Percentiles rank a stretch among this genome's conserved stretches.
These are phyloP conservation scores for Aureobasidium sp. DNA, from an alignment of 2,329 filamentous ascomycete species.

Conservation along the genomic window DNA sequence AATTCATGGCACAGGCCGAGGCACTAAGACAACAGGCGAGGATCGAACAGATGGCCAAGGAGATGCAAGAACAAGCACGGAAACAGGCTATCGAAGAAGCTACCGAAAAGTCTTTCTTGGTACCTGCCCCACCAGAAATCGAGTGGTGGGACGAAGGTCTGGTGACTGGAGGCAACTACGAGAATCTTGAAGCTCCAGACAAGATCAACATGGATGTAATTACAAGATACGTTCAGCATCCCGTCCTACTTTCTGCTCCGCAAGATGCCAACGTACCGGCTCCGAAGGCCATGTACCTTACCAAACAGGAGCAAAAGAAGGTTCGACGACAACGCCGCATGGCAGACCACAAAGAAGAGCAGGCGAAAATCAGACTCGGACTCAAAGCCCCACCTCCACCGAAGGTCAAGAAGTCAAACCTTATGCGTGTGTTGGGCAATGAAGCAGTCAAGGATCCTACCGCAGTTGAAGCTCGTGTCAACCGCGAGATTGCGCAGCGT, in stretches of 20 bases:
- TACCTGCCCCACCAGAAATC: slow-evolving; percentile 74
- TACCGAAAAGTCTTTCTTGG: slow-evolving; percentile 79
- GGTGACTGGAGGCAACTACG: slow-evolving; percentile 62
- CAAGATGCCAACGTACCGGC: slow-evolving; percentile 75
- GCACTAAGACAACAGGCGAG: slow-evolving; percentile 79
- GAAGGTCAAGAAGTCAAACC: slow-evolving; percentile 93
- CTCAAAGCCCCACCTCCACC: slow-evolving; percentile 83
- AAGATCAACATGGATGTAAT: slow-evolving; percentile 48
- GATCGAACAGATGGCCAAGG: slow-evolving; percentile 88
- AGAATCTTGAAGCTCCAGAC: slow-evolving; percentile 55
- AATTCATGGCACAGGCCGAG: slow-evolving; percentile 92
- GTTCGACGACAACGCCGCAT: slow-evolving; percentile 81
- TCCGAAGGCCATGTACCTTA: slow-evolving; percentile 87
- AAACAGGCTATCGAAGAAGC: slow-evolving; percentile 94
- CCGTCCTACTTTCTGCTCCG: slow-evolving; percentile 80
- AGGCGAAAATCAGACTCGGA: slow-evolving; percentile 89
- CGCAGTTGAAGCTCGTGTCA: slow-evolving; percentile 89
- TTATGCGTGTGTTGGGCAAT: slow-evolving; percentile 94
- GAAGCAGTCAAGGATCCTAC: slow-evolving; percentile 93
- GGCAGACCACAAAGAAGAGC: slow-evolving; percentile 89
- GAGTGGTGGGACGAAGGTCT: slow-evolving; percentile 98
- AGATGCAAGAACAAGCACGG: slow-evolving; percentile 77
- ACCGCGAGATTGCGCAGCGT: slow-evolving; percentile 83
- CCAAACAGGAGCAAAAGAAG: slow-evolving; percentile 83
- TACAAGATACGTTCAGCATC: slow-evolving; percentile 86